These are phyloP conservation scores for Ganoderma multipileum DNA, from an alignment of 1,284 basidiomycete genomes.

Conservation along the genomic window DNA sequence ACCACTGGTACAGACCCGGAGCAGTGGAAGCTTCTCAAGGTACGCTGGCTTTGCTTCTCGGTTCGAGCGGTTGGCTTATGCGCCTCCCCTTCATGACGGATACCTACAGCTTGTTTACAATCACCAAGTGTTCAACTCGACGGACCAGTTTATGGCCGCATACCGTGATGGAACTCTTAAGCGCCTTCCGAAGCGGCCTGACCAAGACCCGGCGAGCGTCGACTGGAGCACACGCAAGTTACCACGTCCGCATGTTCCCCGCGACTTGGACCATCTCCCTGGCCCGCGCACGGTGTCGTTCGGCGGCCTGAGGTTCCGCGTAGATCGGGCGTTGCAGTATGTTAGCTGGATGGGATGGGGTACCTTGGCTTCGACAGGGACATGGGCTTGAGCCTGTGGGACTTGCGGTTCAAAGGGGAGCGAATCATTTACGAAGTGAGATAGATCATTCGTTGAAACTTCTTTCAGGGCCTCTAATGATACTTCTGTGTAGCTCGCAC, in stretches of 20 bases:
- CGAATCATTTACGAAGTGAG: slow-evolving; percentile 68
- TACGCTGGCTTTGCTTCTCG: slow-evolving; percentile 27
- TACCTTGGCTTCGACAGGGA: slow-evolving; percentile 70
- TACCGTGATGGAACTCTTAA: slow-evolving; percentile 60
- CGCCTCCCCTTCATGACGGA: neutral
- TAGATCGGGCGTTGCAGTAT: slow-evolving; percentile 59
- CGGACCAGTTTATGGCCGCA: slow-evolving; percentile 57
- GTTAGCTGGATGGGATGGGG: slow-evolving; percentile 72
- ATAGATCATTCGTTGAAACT: neutral
- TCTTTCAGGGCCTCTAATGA: neutral
- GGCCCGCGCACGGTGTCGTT: slow-evolving; percentile 67
- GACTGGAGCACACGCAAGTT: slow-evolving; percentile 59
- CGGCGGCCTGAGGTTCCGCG: slow-evolving; percentile 62
- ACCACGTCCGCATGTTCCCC: slow-evolving; percentile 39
- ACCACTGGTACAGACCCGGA: slow-evolving; percentile 56
- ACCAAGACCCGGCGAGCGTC: slow-evolving; percentile 36
- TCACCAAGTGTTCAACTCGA: slow-evolving; percentile 56
- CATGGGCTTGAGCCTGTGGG: slow-evolving; percentile 73
- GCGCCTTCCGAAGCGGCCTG: slow-evolving; percentile 44
- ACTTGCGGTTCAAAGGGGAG: slow-evolving; percentile 67
- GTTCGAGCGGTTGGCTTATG: neutral
- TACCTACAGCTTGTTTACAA: slow-evolving; percentile 60
- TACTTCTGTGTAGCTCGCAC: slow-evolving; percentile 45
- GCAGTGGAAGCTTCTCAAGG: slow-evolving; percentile 59
- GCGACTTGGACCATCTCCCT: slow-evolving; percentile 67